Conservation (phyloP, 805 yeast genomes). For the Wickerhamiella lipophila region DNA sequence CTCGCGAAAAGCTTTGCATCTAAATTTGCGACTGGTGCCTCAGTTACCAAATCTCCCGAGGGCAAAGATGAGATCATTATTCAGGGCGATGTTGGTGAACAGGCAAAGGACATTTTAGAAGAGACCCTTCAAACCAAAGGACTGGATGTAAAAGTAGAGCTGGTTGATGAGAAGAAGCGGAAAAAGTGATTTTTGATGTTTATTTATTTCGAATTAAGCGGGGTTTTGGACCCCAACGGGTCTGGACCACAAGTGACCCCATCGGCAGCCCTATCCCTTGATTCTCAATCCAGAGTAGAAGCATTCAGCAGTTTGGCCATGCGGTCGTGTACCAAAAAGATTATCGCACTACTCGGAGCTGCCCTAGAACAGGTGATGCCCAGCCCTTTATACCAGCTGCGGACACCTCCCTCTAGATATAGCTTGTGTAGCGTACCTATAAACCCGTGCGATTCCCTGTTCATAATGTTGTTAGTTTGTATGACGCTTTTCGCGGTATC, state of each 20-base stretch:
- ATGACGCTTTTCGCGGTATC: slow-evolving; percentile 82
- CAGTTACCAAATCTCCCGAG: slow-evolving; percentile 79
- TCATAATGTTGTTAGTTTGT: slow-evolving; percentile 46
- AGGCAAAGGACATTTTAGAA: slow-evolving; percentile 64
- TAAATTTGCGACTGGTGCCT: slow-evolving; percentile 91
- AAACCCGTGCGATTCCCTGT: slow-evolving; percentile 28
- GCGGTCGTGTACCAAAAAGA: slow-evolving; percentile 64
- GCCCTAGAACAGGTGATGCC: slow-evolving; percentile 73
- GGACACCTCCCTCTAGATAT: slow-evolving; percentile 44
- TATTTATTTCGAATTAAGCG: no score
- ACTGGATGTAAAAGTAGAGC: slow-evolving; percentile 79
- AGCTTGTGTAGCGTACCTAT: slow-evolving; percentile 32
- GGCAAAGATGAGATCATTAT: slow-evolving; percentile 84
- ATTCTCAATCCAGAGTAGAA: not conserved
- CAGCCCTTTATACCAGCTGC: slow-evolving; percentile 70
- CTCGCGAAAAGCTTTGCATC: slow-evolving; percentile 85
- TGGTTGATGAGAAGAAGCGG: slow-evolving; percentile 67
- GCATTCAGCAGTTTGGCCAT: slow-evolving; percentile 15
- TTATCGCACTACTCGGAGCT: slow-evolving; percentile 79
- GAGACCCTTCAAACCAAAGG: slow-evolving; percentile 70
- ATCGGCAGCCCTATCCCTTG: no score
- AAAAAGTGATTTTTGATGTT: slow-evolving; percentile 39
- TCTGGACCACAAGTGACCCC: no score
- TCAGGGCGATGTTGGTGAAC: slow-evolving; percentile 93
- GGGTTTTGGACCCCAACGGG: no score